Evolutionary conservation across 805 yeast genomes (phyloP), one percentile per base, ranked within the genome.

Genomic region (Wickerhamomyces tratensis): DNA sequence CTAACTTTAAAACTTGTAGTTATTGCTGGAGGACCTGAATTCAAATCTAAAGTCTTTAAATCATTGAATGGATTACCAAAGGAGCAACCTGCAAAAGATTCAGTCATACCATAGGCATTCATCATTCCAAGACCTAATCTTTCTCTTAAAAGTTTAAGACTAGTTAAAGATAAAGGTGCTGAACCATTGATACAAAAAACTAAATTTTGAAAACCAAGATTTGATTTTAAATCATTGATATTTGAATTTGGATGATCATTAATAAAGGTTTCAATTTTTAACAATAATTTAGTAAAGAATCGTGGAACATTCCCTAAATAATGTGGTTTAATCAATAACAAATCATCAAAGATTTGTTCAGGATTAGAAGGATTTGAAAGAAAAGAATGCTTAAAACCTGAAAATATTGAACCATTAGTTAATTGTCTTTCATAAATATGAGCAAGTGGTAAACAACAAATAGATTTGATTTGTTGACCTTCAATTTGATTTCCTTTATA

Each of bases 91-190:
- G 82, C 84, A 52, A 79, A 72, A 12, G 81, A 68, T 57, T 81
- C 87, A 6, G 85, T 78, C 46, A 76, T 62, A 5, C 86, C 85
- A 57, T 76, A 76, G 11, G 80, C 81, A 51, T 74, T 77, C 11
- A 62, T 47, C 46, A 75, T 54, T 2, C 65, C 56, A 33, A 68
- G 53, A 36, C 69, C 69, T 38, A 79, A 64, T 0, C 76, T 59
- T 6, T 74, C 73, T 53, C 73, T 73, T 46, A 79, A 54, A 55
- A 77, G 79, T 47, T 64, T 67, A 29, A 77, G 63, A 3, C 82
- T 72, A 39, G 67, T 72, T n/a, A 71, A 66, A 37, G 77, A 65
- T 44, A 79, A 68, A 33, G 86, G 86, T 6, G 86, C 86, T 40
- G 82, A 76, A 3, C 86, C 82, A 34, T 64, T 53, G 15, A 62